A percentile compares a stretch with the other conserved stretches of the same genome.
phyloP scores from a whole-genome alignment of 2,329 filamentous ascomycete genomes.

The Tolypocladium tropicale region DNA sequence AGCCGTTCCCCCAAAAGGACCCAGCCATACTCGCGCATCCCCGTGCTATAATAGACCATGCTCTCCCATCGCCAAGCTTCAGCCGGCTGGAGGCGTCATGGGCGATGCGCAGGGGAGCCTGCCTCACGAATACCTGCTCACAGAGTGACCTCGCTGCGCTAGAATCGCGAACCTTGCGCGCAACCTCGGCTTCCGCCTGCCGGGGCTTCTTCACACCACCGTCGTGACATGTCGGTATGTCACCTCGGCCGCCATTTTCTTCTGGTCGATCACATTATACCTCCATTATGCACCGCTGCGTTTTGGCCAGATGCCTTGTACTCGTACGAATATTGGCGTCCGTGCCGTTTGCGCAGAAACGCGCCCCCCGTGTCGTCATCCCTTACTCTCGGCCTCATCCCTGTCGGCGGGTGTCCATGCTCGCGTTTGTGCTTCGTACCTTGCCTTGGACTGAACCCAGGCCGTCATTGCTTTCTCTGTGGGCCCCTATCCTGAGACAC shows the following conservation, averaged over 20 bases:
- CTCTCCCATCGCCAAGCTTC: neutral
- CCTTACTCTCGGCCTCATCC: neutral
- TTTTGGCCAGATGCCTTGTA: neutral
- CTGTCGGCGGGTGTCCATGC: neutral
- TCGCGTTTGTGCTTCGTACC: neutral
- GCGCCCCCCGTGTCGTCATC: neutral
- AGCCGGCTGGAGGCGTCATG: neutral
- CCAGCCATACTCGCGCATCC: neutral
- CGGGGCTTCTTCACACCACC: neutral
- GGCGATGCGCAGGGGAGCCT: no score
- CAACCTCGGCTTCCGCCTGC: neutral
- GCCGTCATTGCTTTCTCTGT: neutral
- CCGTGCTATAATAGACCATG: neutral
- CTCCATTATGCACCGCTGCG: neutral
- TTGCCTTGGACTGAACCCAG: neutral
- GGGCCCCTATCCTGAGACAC: neutral
- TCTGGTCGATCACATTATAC: neutral
- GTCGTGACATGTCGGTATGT: neutral
- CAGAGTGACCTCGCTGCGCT: neutral
- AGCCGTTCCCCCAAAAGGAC: neutral
- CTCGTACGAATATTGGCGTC: no score
- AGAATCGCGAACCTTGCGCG: neutral
- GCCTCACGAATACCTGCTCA: neutral
- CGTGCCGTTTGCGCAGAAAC: neutral
- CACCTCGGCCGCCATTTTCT: neutral